phyloP scores from a whole-genome alignment of 169 alveolate species.

The Eimeria acervulina region DNA sequence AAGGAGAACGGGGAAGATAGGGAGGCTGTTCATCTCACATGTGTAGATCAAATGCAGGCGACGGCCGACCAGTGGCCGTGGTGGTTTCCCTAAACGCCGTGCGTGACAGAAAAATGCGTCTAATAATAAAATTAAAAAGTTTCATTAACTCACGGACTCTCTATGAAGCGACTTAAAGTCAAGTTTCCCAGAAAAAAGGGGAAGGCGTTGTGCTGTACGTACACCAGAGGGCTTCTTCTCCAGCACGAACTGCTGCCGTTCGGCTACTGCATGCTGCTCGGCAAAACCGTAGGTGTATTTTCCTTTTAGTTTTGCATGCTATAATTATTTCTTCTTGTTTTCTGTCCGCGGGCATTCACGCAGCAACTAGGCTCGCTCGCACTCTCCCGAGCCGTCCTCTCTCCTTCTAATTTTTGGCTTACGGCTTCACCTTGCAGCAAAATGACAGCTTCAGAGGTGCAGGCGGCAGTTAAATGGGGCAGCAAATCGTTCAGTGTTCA shows the following conservation, averaged over 20 bases:
- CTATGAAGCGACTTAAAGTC: not conserved
- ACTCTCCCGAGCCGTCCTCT: not conserved
- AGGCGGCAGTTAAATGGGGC: slow-evolving; percentile 66
- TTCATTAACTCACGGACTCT: not conserved
- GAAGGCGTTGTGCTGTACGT: not conserved
- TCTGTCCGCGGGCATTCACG: not conserved
- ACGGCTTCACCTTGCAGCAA: not conserved
- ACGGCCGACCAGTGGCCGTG: slow-evolving; percentile 24
- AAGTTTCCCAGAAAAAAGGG: not conserved
- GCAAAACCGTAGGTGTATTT: not conserved
- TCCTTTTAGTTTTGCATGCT: not conserved
- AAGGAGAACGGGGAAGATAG: not conserved
- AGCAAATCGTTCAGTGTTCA: slow-evolving; percentile 47
- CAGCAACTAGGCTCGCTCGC: not conserved
- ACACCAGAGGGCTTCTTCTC: slow-evolving; percentile 33
- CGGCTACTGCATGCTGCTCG: slow-evolving; percentile 11
- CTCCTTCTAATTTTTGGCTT: not conserved
- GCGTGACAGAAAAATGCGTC: not conserved
- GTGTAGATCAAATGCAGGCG: not conserved
- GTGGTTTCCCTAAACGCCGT: not conserved
- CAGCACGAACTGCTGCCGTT: slow-evolving; percentile 12
- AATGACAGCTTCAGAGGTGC: slow-evolving; percentile 63
- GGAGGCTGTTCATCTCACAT: not conserved
- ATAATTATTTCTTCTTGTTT: not conserved
- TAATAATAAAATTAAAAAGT: not conserved